Conservation (phyloP, 257 asterid genomes). For the Plantago elongata region DNA sequence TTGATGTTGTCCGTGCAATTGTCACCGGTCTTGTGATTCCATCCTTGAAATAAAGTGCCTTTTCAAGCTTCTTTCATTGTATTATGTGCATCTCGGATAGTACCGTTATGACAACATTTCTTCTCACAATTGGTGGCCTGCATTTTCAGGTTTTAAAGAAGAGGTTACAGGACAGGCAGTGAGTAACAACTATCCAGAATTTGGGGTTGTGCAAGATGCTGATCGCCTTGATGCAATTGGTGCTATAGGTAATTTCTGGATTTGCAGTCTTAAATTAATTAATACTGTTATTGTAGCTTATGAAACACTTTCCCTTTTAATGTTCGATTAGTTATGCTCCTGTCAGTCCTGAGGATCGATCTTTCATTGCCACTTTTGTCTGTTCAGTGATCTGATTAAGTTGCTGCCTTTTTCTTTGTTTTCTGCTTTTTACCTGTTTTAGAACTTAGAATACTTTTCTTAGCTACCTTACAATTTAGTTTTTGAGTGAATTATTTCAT, state of each 20-base stretch:
- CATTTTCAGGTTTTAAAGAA: slow-evolving; percentile 71
- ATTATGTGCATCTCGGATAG: background rate
- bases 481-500: background rate
- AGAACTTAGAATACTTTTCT: background rate
- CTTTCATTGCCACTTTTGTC: background rate
- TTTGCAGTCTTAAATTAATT: background rate
- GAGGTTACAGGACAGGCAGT: slow-evolving; percentile 50
- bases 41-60: background rate
- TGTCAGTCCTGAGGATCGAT: too few species aligned
- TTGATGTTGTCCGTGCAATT: background rate
- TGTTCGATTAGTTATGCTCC: too few species aligned
- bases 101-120: background rate
- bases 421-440: background rate
- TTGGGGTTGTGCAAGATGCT: slow-evolving; percentile 94
- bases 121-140: too few species aligned
- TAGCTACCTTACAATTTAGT: too few species aligned
- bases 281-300: background rate
- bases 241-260: slow-evolving; percentile 58
- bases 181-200: slow-evolving; percentile 46
- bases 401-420: background rate
- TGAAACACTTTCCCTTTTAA: too few species aligned
- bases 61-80: background rate
- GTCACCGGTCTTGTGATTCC: slow-evolving; percentile 4
- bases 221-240: slow-evolving; percentile 99
- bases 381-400: background rate